These are phyloP conservation scores for Suhomyces faveliae DNA, from an alignment of 805 yeast genomes.

Conservation along the genomic window DNA sequence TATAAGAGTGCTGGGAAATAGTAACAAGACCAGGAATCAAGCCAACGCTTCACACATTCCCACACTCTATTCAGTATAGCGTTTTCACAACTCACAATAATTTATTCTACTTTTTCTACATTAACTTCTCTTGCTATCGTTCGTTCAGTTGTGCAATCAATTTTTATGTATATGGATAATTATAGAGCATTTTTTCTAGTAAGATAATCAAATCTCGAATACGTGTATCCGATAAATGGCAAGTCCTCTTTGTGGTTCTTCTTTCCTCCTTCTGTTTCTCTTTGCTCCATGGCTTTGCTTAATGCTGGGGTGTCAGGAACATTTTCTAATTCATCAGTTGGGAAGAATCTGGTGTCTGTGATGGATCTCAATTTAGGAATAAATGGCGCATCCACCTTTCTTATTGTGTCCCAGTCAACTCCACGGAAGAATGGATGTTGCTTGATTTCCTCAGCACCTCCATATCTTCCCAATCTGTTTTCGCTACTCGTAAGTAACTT, in stretches of 20 bases:
- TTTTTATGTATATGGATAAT: not conserved
- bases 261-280: slow-evolving; percentile 49
- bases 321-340: slow-evolving; percentile 92
- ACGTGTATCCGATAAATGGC: slow-evolving; percentile 97
- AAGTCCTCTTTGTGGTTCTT: slow-evolving; percentile 74
- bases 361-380: slow-evolving; percentile 88
- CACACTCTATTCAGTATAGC: no score
- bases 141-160: not conserved
- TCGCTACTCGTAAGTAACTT: slow-evolving; percentile 76
- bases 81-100: no score
- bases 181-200: slow-evolving; percentile 67
- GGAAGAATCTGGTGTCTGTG: slow-evolving; percentile 97
- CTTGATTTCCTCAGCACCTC: slow-evolving; percentile 91
- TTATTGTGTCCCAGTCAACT: slow-evolving; percentile 89
- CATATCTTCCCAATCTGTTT: slow-evolving; percentile 76
- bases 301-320: slow-evolving; percentile 82
- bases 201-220: slow-evolving; percentile 88
- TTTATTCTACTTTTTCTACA: no score
- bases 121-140: no score
- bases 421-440: slow-evolving; percentile 91
- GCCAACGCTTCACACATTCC: no score
- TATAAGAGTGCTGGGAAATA: no score
- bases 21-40: no score
- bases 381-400: slow-evolving; percentile 89
- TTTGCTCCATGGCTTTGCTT: slow-evolving; percentile 58